Percentiles rank a stretch among this genome's conserved stretches.
These are phyloP conservation scores for Isabelozyma pseudorhagii DNA, from an alignment of 805 yeast species.

Conservation along the genomic window DNA sequence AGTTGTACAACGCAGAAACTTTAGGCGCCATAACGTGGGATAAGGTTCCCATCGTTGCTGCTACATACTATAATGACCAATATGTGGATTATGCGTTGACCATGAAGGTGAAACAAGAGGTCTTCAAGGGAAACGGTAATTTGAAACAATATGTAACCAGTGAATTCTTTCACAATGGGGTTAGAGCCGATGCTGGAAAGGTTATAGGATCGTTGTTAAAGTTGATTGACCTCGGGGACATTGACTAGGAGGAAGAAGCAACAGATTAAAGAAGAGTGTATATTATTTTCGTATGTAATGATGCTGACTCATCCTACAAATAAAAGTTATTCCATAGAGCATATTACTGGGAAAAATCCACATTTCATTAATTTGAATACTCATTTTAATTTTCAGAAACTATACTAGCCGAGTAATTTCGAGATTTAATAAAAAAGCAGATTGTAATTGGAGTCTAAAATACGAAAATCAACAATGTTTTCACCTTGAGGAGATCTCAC, in stretches of 20 bases:
- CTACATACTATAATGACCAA: conserved; percentile 47
- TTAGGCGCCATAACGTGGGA: conserved; percentile 28
- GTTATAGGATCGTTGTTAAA: conserved; percentile 39
- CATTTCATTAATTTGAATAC: too few relatives aligned
- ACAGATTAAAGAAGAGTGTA: neutral
- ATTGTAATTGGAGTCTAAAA: too few relatives aligned
- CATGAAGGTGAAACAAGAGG: conserved; percentile 28
- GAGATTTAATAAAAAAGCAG: too few relatives aligned
- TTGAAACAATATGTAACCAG: conserved; percentile 43
- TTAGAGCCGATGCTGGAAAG: conserved; percentile 37
- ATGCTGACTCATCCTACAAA: neutral
- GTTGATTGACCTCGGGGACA: conserved; percentile 36
- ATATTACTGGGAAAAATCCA: too few relatives aligned
- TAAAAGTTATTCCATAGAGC: too few relatives aligned
- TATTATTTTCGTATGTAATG: neutral
- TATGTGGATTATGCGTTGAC: conserved; percentile 49
- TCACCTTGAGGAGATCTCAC: too few relatives aligned
- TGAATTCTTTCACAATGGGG: conserved; percentile 51
- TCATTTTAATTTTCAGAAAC: too few relatives aligned
- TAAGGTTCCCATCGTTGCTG: conserved; percentile 46
- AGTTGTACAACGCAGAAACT: conserved; percentile 29
- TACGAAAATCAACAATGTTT: too few relatives aligned
- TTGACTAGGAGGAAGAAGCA: conserved; percentile 19
- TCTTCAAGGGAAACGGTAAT: conserved; percentile 29
- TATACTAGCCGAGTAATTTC: too few relatives aligned